These are phyloP conservation scores for Gossypium trilobum DNA, from an alignment of 441 rosid species.

Conservation along the genomic window DNA sequence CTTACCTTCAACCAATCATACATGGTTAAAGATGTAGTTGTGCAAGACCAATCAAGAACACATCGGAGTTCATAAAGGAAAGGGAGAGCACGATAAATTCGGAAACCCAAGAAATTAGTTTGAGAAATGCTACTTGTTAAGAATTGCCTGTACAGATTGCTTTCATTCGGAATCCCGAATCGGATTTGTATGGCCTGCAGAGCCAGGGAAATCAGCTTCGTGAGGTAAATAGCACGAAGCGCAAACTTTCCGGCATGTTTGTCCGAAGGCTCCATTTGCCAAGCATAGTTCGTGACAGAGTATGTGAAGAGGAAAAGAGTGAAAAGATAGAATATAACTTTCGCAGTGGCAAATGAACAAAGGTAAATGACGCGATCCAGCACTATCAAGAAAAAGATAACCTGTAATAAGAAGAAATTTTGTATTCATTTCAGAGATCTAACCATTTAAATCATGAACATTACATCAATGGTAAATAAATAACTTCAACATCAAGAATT, in stretches of 20 bases:
- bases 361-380: constrained; percentile 68
- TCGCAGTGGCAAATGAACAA: constrained; percentile 54
- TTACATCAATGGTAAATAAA: background rate
- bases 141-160: constrained; percentile 63
- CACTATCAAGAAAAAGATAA: constrained; percentile 62
- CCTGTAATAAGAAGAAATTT: constrained; percentile 34
- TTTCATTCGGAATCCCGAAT: constrained; percentile 59
- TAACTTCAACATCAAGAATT: background rate
- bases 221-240: constrained; percentile 58
- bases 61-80: constrained; percentile 69
- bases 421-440: constrained; percentile 21
- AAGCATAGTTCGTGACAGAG: constrained; percentile 47
- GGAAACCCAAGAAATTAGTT: constrained; percentile 54
- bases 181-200: constrained; percentile 65
- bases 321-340: constrained; percentile 55
- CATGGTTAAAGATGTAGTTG: constrained; percentile 72
- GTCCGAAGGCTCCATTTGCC: constrained; percentile 44
- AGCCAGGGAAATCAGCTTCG: constrained; percentile 54
- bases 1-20: constrained; percentile 78
- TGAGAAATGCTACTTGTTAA: constrained; percentile 53
- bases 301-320: constrained; percentile 59
- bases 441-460: constrained; percentile 2
- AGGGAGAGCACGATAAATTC: constrained; percentile 69
- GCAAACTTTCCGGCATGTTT: constrained; percentile 42
- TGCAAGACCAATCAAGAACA: constrained; percentile 79